A percentile compares a stretch with the other conserved stretches of the same genome.
These are phyloP conservation scores for Metschnikowia picachoensis DNA, from an alignment of 805 yeast genomes.

Conservation along the genomic window DNA sequence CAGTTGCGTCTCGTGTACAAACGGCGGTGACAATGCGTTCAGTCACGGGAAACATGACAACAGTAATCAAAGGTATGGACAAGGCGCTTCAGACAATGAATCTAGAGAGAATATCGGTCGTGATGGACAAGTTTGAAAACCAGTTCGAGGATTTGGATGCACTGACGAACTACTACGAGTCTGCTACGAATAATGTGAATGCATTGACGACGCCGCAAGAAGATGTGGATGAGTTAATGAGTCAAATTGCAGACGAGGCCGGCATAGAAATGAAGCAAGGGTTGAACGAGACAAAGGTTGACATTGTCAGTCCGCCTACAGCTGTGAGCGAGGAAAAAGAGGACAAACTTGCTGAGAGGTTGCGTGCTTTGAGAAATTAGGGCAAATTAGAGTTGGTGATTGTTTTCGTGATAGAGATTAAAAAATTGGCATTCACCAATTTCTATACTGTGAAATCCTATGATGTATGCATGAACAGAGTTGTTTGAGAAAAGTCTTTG, in stretches of 20 bases:
- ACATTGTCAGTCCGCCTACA: constrained; percentile 38
- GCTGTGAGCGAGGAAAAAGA: constrained; percentile 67
- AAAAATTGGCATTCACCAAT: background rate
- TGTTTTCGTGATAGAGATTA: background rate
- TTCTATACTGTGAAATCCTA: too few species aligned
- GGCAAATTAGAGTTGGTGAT: background rate
- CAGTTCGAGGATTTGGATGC: constrained; percentile 97
- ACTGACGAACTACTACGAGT: constrained; percentile 87
- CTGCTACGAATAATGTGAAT: constrained; percentile 81
- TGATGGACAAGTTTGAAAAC: constrained; percentile 94
- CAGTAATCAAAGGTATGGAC: constrained; percentile 94
- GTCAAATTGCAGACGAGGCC: constrained; percentile 94
- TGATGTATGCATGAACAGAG: too few species aligned
- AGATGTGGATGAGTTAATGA: constrained; percentile 86
- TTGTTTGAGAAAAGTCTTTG: too few species aligned
- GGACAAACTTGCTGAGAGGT: constrained; percentile 80
- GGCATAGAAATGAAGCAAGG: constrained; percentile 90
- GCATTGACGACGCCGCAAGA: constrained; percentile 93
- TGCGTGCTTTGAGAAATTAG: constrained; percentile 70
- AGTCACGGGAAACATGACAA: constrained; percentile 91
- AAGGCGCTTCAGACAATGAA: constrained; percentile 94
- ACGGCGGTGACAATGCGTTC: constrained; percentile 98
- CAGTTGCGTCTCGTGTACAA: constrained; percentile 93
- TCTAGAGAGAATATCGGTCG: constrained; percentile 83
- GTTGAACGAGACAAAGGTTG: constrained; percentile 61